These are phyloP conservation scores for Leptographium radiaticola DNA, from an alignment of 2,329 filamentous ascomycete genomes.

Conservation along the genomic window DNA sequence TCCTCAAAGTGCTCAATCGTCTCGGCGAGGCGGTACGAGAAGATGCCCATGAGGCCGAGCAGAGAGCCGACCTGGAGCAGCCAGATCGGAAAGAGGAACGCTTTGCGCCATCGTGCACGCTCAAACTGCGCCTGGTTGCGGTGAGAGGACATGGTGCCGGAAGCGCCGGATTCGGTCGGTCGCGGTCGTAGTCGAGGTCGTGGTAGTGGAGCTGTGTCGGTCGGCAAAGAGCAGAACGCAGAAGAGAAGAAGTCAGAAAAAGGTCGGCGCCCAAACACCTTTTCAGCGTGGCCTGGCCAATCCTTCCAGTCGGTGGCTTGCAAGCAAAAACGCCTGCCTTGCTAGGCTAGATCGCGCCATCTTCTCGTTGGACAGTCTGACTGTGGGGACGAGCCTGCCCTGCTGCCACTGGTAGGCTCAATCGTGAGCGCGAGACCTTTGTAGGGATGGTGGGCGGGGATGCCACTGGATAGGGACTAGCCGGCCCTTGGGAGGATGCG, in stretches of 20 bases:
- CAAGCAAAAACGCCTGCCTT: not conserved
- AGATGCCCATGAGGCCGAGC: conserved; percentile 34
- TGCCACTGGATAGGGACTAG: not conserved
- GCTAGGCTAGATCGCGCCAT: not conserved
- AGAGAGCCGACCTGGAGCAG: conserved; percentile 31
- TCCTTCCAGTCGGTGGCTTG: not conserved
- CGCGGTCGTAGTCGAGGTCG: not conserved
- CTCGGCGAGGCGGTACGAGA: conserved; percentile 37
- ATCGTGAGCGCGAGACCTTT: not conserved
- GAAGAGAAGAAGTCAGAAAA: no score
- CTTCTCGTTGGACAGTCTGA: not conserved
- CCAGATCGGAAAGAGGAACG: conserved; percentile 37
- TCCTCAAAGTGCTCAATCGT: conserved; percentile 31
- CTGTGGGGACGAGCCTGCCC: not conserved
- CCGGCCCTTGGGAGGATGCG: not conserved
- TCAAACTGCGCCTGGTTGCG: conserved; percentile 39
- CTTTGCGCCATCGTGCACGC: conserved; percentile 36
- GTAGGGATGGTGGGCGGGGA: not conserved
- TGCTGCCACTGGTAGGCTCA: no score
- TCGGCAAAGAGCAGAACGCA: no score
- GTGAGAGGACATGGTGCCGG: conserved; percentile 17
- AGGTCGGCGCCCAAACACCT: no score
- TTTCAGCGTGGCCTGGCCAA: no score
- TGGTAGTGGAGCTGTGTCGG: not conserved
- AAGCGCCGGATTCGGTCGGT: not conserved